Base-by-base conservation (phyloP, 805 yeast genomes). In the Saccharomyces paradoxus region DNA sequence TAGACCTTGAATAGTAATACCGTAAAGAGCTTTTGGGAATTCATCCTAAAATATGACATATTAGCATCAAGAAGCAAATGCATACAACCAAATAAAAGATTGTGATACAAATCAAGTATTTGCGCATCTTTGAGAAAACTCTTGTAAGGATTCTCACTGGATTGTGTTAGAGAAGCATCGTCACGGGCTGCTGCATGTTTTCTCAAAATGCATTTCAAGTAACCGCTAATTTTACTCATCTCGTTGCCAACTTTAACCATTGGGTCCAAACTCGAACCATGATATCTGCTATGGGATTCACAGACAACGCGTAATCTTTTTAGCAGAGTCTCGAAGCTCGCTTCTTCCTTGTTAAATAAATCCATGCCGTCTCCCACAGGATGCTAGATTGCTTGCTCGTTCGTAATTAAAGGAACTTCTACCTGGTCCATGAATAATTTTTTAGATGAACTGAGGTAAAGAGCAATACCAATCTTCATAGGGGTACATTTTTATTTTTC, bases 1-100 rank as follows among this genome's bases (percentile, higher is more conserved):
- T 61, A 61, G 9, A 58, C 46, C 22, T 53, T 51, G 22, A 55
- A 29, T 13, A 58, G 31, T 46, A 50, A 46, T n/a, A 46, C 28
- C 13, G 56, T 44, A 46, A 59, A 60, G 46, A 56, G 54, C 7
- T 63, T 52, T 14, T 53, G 53, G 7, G 54, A 50, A 5, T 52
- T 53, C 29, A 58, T 55, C 51, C 62, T 58, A 30, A 60, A 60
- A 27, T 56, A 50, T 12, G 59, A 44, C 10, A 57, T 55, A 26
- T 56, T 55, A 10, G 50, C 14, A 21, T 58, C 50, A 37, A 61
- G 59, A 3, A 63, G 53, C 26, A 60, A 53, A 37, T 53, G 57
- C 8, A 55, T 44, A 2, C 58, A 53, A 31, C 56, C 57, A 28
- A 48, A 50, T 30, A 62, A 50, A 32, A 60, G 50, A n/a, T 52